Evolutionary conservation across 164 flowering plant genomes (phyloP).

Genomic region (Santalum album): DNA sequence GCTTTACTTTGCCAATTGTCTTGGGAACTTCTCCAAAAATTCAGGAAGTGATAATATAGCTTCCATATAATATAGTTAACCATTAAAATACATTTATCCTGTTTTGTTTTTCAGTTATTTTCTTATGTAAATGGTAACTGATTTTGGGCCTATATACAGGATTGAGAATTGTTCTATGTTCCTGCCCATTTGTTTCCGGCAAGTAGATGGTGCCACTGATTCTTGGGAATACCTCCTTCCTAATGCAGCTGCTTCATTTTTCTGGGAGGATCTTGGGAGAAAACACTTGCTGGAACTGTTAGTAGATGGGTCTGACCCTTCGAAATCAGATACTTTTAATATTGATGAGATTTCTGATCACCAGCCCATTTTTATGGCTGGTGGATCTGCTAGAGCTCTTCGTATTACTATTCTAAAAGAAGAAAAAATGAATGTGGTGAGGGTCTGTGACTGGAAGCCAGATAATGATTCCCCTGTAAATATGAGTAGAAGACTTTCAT

Average conservation of each 20-base stretch:
- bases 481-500: conserved; percentile 22
- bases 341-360: conserved; percentile 85
- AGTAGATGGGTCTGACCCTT: conserved; percentile 59
- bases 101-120: not conserved
- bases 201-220: conserved; percentile 67
- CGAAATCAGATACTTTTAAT: conserved; percentile 49
- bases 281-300: conserved; percentile 58
- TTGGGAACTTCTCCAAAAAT: too few relatives aligned
- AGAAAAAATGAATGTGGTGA: conserved; percentile 68
- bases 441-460: conserved; percentile 90
- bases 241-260: conserved; percentile 71
- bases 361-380: conserved; percentile 41
- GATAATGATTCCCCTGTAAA: conserved; percentile 33
- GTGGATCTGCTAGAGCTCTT: conserved; percentile 53
- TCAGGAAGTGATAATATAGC: too few relatives aligned
- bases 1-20: too few relatives aligned
- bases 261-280: conserved; percentile 98
- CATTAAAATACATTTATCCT: not conserved
- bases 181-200: conserved; percentile 77
- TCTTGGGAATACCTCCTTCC: conserved; percentile 81
- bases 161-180: conserved; percentile 84
- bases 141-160: conserved; percentile 33
- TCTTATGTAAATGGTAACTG: not conserved
- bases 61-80: too few relatives aligned
- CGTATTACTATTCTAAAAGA: conserved; percentile 67